These are phyloP conservation scores for Aspergillus indologenus DNA, from an alignment of 495 filamentous ascomycete genomes.

Conservation along the genomic window DNA sequence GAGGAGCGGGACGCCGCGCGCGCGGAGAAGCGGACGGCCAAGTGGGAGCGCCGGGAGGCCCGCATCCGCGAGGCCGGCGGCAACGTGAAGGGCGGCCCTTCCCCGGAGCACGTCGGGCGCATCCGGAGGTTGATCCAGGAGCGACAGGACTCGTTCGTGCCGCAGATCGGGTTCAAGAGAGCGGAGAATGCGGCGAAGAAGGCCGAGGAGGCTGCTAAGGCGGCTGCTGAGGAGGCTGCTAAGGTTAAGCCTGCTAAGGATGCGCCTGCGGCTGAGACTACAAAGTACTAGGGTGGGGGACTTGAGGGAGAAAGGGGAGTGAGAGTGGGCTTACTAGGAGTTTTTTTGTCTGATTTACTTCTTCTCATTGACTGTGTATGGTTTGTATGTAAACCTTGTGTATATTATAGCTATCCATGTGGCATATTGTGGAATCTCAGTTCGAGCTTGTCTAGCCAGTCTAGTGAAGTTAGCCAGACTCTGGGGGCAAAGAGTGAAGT, in stretches of 20 bases:
- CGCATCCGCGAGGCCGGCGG: conserved; percentile 18
- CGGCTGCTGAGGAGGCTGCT: background rate
- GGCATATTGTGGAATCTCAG: background rate
- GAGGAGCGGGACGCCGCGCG: conserved; percentile 56
- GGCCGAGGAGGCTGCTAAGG: too few relatives aligned
- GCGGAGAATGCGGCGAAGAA: background rate
- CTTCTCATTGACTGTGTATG: background rate
- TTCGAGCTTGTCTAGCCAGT: background rate
- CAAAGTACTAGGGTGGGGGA: background rate
- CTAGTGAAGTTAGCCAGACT: background rate
- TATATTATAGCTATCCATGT: background rate
- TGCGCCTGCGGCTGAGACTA: background rate
- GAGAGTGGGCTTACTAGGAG: background rate
- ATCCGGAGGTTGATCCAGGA: conserved; percentile 19
- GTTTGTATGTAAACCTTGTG: background rate
- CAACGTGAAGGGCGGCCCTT: background rate
- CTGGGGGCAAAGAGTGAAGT: background rate
- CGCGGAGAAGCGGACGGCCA: conserved; percentile 45
- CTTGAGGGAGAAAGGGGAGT: too few relatives aligned
- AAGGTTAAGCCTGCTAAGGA: background rate
- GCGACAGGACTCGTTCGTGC: background rate
- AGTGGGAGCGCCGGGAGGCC: conserved; percentile 46
- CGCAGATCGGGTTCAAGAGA: background rate
- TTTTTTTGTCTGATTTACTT: background rate
- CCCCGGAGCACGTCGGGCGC: conserved; percentile 23